Evolutionary conservation across 257 asterid genomes (phyloP), one percentile per base, ranked within the genome.

Genomic region (Ilex asprella): DNA sequence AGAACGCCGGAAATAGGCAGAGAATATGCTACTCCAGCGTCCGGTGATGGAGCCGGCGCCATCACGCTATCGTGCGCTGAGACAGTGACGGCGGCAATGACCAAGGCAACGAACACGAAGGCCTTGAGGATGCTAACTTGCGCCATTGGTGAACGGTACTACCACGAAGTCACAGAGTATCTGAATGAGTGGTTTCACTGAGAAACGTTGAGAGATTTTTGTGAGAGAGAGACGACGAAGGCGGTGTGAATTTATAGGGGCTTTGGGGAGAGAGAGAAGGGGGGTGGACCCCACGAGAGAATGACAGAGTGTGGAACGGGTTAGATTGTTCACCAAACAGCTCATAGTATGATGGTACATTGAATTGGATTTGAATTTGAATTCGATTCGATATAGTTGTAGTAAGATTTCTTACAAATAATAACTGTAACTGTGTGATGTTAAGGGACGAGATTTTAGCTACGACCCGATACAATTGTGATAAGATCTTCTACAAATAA

Each of bases 41-140:
- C 71, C 47, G 80, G 80, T 15, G 77, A 15, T 29, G 80, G 77
- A 2, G 77, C 69, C 1, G 77, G 80, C 11, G 73, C 65, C 30
- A 55, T 2, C 15, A 43, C 55, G n/a, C n/a, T 10, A 11, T 61
- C 70, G 74, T 75, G 77, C 5, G 74, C 77, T 0, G 77, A 55
- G 2, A 14, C 64, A 1, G 67, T 27, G 1, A 56, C 73, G 31
- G 58, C 61, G 14, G 21, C 61, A 32, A 60, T 58, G 47, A 60
- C 63, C 0, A 49, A 64, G 27, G 55, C 1, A 31, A 65, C 74
- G 44, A 67, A 15, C 49, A 66, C 39, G 59, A 66, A 13, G 0
- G 73, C 70, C 59, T 55, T 63, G 30, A 59, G 41, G 56, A 59
- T 67, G 69, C 74, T 67, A 47, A 31, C 16, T 56, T 47, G 67